Percentiles rank a stretch among this genome's conserved stretches.
phyloP scores from a whole-genome alignment of 2,329 filamentous ascomycete genomes.

The Stagonosporopsis vannaccii region DNA sequence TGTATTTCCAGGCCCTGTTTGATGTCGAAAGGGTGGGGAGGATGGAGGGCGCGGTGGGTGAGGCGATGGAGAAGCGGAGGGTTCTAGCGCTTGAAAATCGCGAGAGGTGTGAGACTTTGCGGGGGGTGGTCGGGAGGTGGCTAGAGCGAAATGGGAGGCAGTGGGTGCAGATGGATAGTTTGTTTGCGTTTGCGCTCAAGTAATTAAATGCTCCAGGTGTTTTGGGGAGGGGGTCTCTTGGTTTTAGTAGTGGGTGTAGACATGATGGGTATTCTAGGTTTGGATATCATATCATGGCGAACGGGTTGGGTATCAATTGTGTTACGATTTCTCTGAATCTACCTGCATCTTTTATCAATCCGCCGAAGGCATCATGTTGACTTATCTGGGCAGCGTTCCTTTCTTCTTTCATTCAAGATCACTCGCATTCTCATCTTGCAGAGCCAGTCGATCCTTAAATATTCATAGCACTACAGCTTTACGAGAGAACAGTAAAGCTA shows the following conservation, averaged over 20 bases:
- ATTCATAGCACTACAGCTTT: not conserved
- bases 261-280: not conserved
- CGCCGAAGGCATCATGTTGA: not conserved
- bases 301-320: not conserved
- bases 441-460: too few species aligned
- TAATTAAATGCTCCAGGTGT: too few species aligned
- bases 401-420: not conserved
- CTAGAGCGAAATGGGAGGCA: constrained; percentile 88
- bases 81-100: constrained; percentile 85
- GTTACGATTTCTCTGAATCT: not conserved
- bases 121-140: constrained; percentile 80
- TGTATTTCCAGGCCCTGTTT: constrained; percentile 86
- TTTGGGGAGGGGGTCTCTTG: not conserved
- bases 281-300: not conserved
- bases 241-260: too few species aligned
- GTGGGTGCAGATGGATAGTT: constrained; percentile 91
- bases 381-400: not conserved
- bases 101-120: constrained; percentile 76
- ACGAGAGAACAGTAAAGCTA: not conserved
- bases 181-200: constrained; percentile 71
- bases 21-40: constrained; percentile 83
- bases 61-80: constrained; percentile 61
- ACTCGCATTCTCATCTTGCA: too few species aligned
- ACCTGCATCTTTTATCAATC: not conserved
- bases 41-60: constrained; percentile 59